Percentiles rank a stretch among this genome's conserved stretches.
These are phyloP conservation scores for Aquilaria agallochum DNA, from an alignment of 441 rosid genomes.

Conservation along the genomic window DNA sequence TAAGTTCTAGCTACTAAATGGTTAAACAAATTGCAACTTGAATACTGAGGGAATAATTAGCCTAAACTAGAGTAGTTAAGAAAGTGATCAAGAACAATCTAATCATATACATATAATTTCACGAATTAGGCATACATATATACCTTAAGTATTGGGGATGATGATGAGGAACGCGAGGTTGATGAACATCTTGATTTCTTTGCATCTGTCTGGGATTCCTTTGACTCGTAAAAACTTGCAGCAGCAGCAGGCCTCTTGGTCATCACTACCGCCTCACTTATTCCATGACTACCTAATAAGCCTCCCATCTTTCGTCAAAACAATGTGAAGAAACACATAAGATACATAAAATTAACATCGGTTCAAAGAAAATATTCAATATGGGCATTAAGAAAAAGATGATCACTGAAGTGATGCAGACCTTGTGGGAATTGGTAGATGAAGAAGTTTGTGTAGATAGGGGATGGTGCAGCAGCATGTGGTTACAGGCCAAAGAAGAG, in stretches of 20 bases:
- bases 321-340: too few species aligned
- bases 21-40: constrained; percentile 1
- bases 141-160: constrained; percentile 38
- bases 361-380: too few species aligned
- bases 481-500: too few species aligned
- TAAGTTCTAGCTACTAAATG: background rate
- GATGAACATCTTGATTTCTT: constrained; percentile 20
- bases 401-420: too few species aligned
- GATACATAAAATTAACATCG: too few species aligned
- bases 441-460: too few species aligned
- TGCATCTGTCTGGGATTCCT: constrained; percentile 16
- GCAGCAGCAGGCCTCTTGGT: constrained; percentile 16
- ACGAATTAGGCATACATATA: background rate
- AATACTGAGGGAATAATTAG: background rate
- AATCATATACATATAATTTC: background rate
- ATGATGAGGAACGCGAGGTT: constrained; percentile 16
- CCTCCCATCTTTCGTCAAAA: constrained; percentile 6
- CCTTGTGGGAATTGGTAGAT: too few species aligned
- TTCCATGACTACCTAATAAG: constrained; percentile 10
- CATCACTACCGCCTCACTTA: background rate
- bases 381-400: too few species aligned
- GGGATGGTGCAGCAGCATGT: too few species aligned
- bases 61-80: too few species aligned
- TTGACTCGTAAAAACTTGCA: constrained; percentile 15
- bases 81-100: too few species aligned